Percentiles rank a stretch among this genome's conserved stretches.
phyloP scores from a whole-genome alignment of 2,329 filamentous ascomycete species.

The Periconia sp. region DNA sequence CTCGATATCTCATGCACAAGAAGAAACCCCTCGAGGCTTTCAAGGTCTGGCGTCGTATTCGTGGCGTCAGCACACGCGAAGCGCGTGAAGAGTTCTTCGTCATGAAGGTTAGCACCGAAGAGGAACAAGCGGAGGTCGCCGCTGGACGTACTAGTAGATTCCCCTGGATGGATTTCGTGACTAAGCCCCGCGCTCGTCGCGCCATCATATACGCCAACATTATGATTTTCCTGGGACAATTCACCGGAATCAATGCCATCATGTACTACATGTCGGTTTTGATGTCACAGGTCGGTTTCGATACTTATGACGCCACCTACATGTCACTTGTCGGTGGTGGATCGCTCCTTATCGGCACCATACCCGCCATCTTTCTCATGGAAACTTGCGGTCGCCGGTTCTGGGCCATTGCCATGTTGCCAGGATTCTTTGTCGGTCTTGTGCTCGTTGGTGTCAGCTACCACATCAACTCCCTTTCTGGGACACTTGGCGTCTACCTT shows the following conservation, averaged over 20 bases:
- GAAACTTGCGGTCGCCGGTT: conserved; percentile 74
- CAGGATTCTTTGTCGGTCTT: conserved; percentile 73
- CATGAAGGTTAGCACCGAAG: conserved; percentile 69
- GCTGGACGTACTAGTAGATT: conserved; percentile 63
- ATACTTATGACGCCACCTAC: conserved; percentile 67
- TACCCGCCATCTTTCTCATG: conserved; percentile 73
- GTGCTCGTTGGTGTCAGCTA: conserved; percentile 71
- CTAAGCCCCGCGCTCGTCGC: conserved; percentile 64
- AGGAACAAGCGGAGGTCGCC: conserved; percentile 58
- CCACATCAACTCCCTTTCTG: conserved; percentile 57
- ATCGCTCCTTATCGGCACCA: conserved; percentile 69
- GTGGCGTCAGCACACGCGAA: conserved; percentile 63
- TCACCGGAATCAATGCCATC: conserved; percentile 74
- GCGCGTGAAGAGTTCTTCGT: conserved; percentile 73
- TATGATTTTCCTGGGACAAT: conserved; percentile 76
- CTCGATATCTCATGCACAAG: conserved; percentile 74
- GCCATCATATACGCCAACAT: conserved; percentile 70
- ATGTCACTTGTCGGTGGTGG: conserved; percentile 78
- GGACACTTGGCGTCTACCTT: conserved; percentile 66
- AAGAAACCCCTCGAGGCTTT: conserved; percentile 64
- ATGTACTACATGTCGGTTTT: conserved; percentile 76
- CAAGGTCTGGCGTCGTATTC: conserved; percentile 75
- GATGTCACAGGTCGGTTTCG: conserved; percentile 72
- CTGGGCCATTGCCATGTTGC: conserved; percentile 76
- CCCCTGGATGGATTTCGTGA: conserved; percentile 77